A percentile compares a stretch with the other conserved stretches of the same genome.
Evolutionary conservation across 192 early-diverging fungal genomes (phyloP).

Genomic region (Phlyctochytrium planicorne): DNA sequence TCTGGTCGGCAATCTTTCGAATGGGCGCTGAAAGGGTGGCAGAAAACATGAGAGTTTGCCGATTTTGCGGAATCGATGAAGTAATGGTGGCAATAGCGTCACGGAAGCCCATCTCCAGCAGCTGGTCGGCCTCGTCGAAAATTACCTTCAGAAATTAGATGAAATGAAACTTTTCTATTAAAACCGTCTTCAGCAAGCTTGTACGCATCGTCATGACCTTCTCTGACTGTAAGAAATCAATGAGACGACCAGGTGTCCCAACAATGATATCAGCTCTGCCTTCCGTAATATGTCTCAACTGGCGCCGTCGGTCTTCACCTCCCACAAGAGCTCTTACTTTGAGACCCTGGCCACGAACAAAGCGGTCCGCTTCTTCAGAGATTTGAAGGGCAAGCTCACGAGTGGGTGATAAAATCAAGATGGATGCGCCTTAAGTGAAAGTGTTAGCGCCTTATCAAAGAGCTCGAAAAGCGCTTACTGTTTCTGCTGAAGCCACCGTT

Average conservation of each 20-base stretch:
- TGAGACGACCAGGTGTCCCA: slow-evolving; percentile 89
- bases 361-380: slow-evolving; percentile 71
- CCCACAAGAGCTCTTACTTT: slow-evolving; percentile 81
- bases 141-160: slow-evolving; percentile 50
- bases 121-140: slow-evolving; percentile 93
- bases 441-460: slow-evolving; percentile 63
- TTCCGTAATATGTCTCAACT: slow-evolving; percentile 34
- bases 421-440: slow-evolving; percentile 14
- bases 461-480: slow-evolving; percentile 74
- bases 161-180: slow-evolving; percentile 16
- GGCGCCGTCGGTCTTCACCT: slow-evolving; percentile 77
- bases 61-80: slow-evolving; percentile 55
- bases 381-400: slow-evolving; percentile 96
- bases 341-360: slow-evolving; percentile 47
- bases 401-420: slow-evolving; percentile 84
- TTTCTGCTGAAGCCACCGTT: slow-evolving; percentile 31
- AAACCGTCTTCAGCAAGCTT: no score
- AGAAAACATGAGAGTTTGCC: slow-evolving; percentile 91
- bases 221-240: slow-evolving; percentile 75
- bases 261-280: slow-evolving; percentile 69
- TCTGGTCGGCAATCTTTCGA: slow-evolving; percentile 59
- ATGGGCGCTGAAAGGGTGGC: slow-evolving; percentile 83
- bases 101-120: slow-evolving; percentile 87
- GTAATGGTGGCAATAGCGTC: slow-evolving; percentile 71
- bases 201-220: no score